Percentiles rank a stretch among this genome's conserved stretches.
phyloP scores from a whole-genome alignment of 2,329 filamentous ascomycete species.

The Fusarium nygamai region DNA sequence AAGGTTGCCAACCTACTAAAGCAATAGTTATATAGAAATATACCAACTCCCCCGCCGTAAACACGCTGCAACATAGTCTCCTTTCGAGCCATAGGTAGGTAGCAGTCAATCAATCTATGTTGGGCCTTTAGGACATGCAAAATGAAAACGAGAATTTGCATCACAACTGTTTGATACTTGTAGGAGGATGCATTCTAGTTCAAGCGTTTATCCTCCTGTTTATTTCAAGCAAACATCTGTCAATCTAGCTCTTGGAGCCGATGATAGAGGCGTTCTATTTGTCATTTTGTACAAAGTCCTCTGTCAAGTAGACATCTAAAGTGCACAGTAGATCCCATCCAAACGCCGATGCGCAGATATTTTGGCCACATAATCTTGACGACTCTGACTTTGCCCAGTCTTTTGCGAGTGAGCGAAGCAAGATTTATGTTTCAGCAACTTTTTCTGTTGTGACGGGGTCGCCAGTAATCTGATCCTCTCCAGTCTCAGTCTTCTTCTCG shows the following conservation, averaged over 20 bases:
- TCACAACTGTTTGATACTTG: not conserved
- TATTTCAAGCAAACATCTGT: not conserved
- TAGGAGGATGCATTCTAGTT: not conserved
- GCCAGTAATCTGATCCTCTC: constrained; percentile 1
- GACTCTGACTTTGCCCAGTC: not conserved
- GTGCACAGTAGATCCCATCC: constrained; percentile 6
- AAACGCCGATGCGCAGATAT: constrained; percentile 6
- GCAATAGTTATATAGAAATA: too few relatives aligned
- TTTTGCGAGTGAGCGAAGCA: not conserved
- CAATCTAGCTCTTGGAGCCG: not conserved
- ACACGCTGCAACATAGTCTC: not conserved
- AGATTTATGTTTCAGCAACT: not conserved
- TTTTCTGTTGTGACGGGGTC: constrained; percentile 3
- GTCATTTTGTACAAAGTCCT: constrained; percentile 7
- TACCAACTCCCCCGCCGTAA: not conserved
- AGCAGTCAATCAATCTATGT: not conserved
- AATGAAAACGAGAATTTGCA: not conserved
- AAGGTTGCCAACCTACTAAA: not conserved
- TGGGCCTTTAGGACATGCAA: not conserved
- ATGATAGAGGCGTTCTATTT: constrained; percentile 13
- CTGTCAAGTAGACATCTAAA: constrained; percentile 1
- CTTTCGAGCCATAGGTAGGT: not conserved
- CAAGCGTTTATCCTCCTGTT: not conserved
- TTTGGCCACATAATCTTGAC: not conserved
- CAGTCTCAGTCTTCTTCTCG: constrained; percentile 5